Conservation (phyloP, 1,284 basidiomycete genomes). For the Sanghuangporus baumii region DNA sequence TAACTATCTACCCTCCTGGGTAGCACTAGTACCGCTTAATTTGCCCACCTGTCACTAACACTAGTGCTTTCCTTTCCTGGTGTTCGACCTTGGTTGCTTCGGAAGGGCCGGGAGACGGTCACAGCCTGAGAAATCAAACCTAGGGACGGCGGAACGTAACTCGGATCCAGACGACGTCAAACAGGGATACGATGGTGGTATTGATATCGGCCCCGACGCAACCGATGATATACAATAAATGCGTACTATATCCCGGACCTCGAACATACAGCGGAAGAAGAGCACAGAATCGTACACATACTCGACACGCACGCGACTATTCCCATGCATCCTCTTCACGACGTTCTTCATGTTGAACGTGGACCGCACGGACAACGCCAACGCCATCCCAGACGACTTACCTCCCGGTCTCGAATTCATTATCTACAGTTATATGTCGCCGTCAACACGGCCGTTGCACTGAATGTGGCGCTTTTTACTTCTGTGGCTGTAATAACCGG, state of each 20-base stretch:
- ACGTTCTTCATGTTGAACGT: slow-evolving; percentile 31
- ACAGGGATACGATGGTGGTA: not conserved
- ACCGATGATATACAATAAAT: slow-evolving; percentile 6
- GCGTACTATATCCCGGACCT: slow-evolving; percentile 27
- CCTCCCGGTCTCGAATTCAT: slow-evolving; percentile 30
- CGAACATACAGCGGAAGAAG: slow-evolving; percentile 29
- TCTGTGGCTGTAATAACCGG: slow-evolving; percentile 31
- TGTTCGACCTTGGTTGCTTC: no score
- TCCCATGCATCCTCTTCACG: slow-evolving; percentile 32
- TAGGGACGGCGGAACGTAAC: no score
- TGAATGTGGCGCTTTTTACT: slow-evolving; percentile 32
- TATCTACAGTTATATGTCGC: no score
- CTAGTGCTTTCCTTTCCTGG: no score
- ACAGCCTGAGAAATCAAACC: no score
- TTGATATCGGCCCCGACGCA: not conserved
- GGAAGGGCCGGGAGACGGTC: no score
- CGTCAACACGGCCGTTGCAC: slow-evolving; percentile 32
- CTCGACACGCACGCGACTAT: slow-evolving; percentile 29
- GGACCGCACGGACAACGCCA: slow-evolving; percentile 35
- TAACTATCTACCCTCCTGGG: no score
- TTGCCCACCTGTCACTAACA: no score
- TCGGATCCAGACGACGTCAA: no score
- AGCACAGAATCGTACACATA: slow-evolving; percentile 26
- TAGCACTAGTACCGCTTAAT: no score
- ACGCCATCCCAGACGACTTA: slow-evolving; percentile 34